Base-by-base conservation (phyloP, 148 eudicot genomes). In the Rhododendron mucronatum region DNA sequence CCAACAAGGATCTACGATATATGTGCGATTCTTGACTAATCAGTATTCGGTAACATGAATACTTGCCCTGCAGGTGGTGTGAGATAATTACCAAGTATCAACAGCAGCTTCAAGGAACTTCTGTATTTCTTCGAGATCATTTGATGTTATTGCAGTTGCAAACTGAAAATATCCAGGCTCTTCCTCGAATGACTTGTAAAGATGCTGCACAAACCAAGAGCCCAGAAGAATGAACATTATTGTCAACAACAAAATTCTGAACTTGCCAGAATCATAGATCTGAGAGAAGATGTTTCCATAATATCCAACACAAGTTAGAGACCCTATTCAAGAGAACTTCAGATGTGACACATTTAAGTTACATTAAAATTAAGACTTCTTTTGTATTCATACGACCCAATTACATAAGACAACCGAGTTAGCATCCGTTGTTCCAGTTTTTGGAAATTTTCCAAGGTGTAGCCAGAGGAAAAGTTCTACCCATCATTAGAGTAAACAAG, bases 21-120 rank as follows among this genome's bases (percentile, higher is more conserved):
- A 67, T 26, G 78, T 45, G 44, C 3, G 73, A 44, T 45, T 67
- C 28, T 2, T 67, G 44, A 83, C 20, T 39, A 45, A 67, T 83
- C 8, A 47, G 4, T 37, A 45, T 8, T 83, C 16, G 47, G 16
- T 23, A 45, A 55, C 84, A 53, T 37, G 11, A 37, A 77, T 41
- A 57, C 55, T 79, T 63, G 45, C 76, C 59, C 1, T 51, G 21
- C 10, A 78, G 53, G 78, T 63, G 73, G 30, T 45, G 63, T 61
- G 77, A 45, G 61, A 84, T 28, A 78, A 44, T 59, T 84, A 86
- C 85, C 84, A 78, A 61, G 93, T 85, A 88, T 90, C 90, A 86
- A 97, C 98, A 90, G 99, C 87, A 87, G 92, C 91, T 30, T 97
- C 98, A 86, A 97, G 97, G 91, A 97, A 97, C 86, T 92, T 95